Evolutionary conservation across 371 early-diverging fungal species (phyloP), one percentile per base, ranked within the genome.

Genomic region (Zopfochytrium polystomum): DNA sequence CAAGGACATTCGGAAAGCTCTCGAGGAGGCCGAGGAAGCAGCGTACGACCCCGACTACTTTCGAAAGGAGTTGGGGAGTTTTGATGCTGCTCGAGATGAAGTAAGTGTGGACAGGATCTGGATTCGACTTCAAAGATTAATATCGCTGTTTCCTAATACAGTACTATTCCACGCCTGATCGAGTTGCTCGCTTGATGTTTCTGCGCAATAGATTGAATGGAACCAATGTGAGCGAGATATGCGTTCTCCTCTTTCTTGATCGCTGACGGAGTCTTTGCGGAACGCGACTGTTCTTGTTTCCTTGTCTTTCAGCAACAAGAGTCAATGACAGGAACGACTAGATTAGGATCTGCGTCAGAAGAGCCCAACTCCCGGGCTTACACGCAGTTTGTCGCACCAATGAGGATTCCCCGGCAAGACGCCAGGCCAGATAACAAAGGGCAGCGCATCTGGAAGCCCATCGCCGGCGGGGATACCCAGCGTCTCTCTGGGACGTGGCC

Each of bases 141-240:
- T 22, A 30, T 20, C 27, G 27, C 6, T 51, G 3, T 18, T 34
- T 25, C 15, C 33, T 13, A 4, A 18, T 2, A 25, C 15, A 71
- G 68, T 71, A 71, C 43, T 71, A 44, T 35, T 55, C 64, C 27
- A 60, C 48, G 1, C 25, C 56, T 11, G 65, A 65, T 48, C 51
- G 71, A n/a, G 56, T 63, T 7, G 55, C 48, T 27, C 25, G 71
- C 22, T 52, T 71, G 0, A 63, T 60, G 52, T 71, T 64, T 49
- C 60, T 71, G 20, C 60, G 60, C 34, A 61, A 60, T 43, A 61
- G 57, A 51, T 48, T 71, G 30, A 54, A 50, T 20, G 52, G 55
- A 23, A 38, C 7, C 38, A 38, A 7, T 38, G 38, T 38, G 18
- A 38, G 38, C n/a, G n/a, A n/a, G 38, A 18, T 38, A 38, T 38